phyloP scores from a whole-genome alignment of 139 green algal genomes.

The Coccomyxa sp. region DNA sequence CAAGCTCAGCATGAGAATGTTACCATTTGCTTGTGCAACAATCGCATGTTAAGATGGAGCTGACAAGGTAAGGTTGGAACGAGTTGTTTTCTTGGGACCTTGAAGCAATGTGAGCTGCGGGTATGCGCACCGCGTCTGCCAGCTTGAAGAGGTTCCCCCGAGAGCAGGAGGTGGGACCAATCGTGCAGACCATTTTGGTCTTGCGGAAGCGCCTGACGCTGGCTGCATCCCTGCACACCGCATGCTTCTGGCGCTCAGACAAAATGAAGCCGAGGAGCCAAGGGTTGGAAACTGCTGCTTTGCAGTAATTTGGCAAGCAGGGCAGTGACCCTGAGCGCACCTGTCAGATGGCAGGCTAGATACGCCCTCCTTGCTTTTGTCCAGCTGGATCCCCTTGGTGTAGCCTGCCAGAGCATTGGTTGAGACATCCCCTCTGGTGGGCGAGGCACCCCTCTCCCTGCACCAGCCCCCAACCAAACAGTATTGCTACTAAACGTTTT shows the following conservation, averaged over 20 bases:
- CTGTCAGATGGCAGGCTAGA: neutral
- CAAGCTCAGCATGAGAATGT: too few relatives aligned
- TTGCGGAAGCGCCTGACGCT: conserved; percentile 5
- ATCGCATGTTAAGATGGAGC: too few relatives aligned
- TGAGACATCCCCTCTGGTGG: neutral
- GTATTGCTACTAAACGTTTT: too few relatives aligned
- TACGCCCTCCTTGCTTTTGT: neutral
- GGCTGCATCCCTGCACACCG: neutral
- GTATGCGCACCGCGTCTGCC: conserved; percentile 38
- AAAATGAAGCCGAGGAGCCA: neutral
- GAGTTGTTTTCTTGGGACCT: too few relatives aligned
- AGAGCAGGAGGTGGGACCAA: conserved; percentile 59
- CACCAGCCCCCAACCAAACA: too few relatives aligned
- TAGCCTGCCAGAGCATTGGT: conserved; percentile 4
- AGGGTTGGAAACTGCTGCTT: neutral
- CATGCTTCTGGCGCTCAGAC: neutral
- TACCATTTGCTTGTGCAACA: too few relatives aligned
- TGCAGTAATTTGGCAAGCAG: neutral
- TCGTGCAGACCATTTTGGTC: conserved; percentile 67
- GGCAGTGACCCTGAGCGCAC: neutral
- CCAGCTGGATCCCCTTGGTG: conserved; percentile 1
- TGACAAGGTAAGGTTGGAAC: too few relatives aligned
- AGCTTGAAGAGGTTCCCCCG: conserved; percentile 60
- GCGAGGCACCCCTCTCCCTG: too few relatives aligned
- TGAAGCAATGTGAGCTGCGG: too few relatives aligned